Conservation (phyloP, 805 yeast genomes). For the Scheffersomyces spartinae region DNA sequence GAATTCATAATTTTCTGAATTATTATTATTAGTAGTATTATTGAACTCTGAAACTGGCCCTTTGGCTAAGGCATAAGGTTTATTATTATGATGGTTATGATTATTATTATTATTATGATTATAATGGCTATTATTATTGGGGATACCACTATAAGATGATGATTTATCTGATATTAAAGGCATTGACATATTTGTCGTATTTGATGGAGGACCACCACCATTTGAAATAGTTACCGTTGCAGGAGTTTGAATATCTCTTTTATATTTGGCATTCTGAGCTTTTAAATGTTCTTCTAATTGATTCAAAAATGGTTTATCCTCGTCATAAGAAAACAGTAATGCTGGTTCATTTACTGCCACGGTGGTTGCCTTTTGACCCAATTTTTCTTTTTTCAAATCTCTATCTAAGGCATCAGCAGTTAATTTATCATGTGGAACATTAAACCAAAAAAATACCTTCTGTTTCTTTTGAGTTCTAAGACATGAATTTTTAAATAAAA, state of each 20-base stretch:
- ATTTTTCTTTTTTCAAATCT: conserved; percentile 69
- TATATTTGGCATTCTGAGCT: conserved; percentile 9
- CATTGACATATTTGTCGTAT: not conserved
- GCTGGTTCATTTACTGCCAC: conserved; percentile 70
- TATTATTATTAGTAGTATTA: not conserved
- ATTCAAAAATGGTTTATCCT: conserved; percentile 35
- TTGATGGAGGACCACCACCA: conserved; percentile 1
- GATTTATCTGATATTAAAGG: not conserved
- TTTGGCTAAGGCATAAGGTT: not conserved
- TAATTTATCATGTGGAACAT: conserved; percentile 85
- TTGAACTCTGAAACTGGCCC: not conserved
- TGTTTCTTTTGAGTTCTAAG: conserved; percentile 92
- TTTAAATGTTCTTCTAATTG: conserved; percentile 41
- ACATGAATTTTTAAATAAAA: conserved; percentile 77
- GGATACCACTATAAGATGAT: conserved; percentile 1
- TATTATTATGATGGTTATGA: conserved; percentile 1
- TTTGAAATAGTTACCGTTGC: conserved; percentile 2
- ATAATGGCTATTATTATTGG: conserved; percentile 1
- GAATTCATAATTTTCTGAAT: conserved; percentile 7
- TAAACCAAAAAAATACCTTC: conserved; percentile 93
- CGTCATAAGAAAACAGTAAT: conserved; percentile 58
- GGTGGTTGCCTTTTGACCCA: conserved; percentile 58
- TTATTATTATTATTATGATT: not conserved
- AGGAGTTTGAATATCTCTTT: conserved; percentile 2
- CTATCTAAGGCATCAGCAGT: conserved; percentile 91